Base-by-base conservation (phyloP, 805 yeast species). In the Candida oleophila region DNA sequence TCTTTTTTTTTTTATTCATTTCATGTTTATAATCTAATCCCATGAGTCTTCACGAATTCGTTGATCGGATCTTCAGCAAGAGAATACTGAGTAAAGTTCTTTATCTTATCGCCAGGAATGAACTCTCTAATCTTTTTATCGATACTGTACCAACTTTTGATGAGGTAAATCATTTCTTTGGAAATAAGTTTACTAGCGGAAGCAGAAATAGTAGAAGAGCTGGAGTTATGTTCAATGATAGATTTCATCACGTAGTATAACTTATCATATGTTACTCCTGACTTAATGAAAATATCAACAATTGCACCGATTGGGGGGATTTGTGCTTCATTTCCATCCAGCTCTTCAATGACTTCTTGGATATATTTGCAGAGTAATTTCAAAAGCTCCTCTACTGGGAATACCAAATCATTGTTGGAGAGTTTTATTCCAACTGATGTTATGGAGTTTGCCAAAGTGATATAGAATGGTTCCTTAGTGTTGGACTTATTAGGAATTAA, bases 331-430 rank as follows among this genome's bases (percentile, higher is more conserved):
- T 19, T 30, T 15, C 55, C 49, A 2, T 46, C 51, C 2, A 58
- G 55, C 42, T 68, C 72, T 35, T 69, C 71, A 4, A 58, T 52
- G 1, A 74, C 66, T 37, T 64, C 65, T 40, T 64, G 63, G 15
- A 85, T 70, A 54, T 82, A 75, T 53, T 78, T 79, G 53, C 84
- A 74, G 41, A 88, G 68, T 49, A 85, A 71, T 48, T 87, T 85
- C 54, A 89, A 71, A 41, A 91, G 71, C 46, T 81, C 83, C 52
- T 80, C 80, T 4, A 87, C 74, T 16, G 97, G 96, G 71, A 91
- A 89, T 3, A 90, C 86, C 57, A 81, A 75, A 55, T 89, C 96
- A 37, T 87, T 81, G 20, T 78, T 77, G 44, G 80, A 73, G 42
- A 89, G 71, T 59, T 79, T 80, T 48, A 79, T 72, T 0, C 96